These are phyloP conservation scores for Trifolium fragiferum DNA, from an alignment of 306 rosid genomes.

Conservation along the genomic window DNA sequence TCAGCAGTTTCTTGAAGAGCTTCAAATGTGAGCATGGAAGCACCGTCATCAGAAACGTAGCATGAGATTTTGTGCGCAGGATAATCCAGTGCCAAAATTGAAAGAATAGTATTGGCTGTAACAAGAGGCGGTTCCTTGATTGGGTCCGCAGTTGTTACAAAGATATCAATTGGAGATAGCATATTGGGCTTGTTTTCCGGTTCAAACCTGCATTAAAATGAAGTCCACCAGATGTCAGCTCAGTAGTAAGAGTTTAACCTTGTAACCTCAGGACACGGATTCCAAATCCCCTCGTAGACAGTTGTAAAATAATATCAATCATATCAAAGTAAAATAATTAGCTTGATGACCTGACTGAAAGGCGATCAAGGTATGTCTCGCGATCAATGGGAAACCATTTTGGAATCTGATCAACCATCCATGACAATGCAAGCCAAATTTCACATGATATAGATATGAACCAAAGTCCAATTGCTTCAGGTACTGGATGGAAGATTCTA, in stretches of 20 bases:
- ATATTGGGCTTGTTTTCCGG: conserved; percentile 83
- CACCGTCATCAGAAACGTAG: conserved; percentile 95
- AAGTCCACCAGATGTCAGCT: background rate
- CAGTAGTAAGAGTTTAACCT: background rate
- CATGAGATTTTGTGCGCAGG: conserved; percentile 88
- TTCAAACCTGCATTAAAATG: conserved; percentile 69
- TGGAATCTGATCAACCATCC: conserved; percentile 95
- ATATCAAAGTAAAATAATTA: background rate
- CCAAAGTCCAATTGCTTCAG: conserved; percentile 91
- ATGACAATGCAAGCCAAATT: conserved; percentile 90
- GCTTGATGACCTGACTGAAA: conserved; percentile 70
- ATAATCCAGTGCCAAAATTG: conserved; percentile 90
- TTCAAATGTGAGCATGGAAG: conserved; percentile 95
- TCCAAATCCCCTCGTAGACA: background rate
- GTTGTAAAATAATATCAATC: background rate
- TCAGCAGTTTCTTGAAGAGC: conserved; percentile 95
- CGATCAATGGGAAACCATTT: conserved; percentile 98
- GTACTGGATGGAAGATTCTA: conserved; percentile 81
- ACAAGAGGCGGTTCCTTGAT: conserved; percentile 93
- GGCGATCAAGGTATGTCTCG: conserved; percentile 93
- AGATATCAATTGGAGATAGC: conserved; percentile 81
- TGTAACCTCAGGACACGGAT: background rate
- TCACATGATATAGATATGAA: conserved; percentile 83
- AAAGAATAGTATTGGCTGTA: conserved; percentile 91
- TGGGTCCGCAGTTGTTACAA: conserved; percentile 91